Evolutionary conservation across 768 basidiomycete species (phyloP).

Genomic region (Xerocomellus amylosporus): DNA sequence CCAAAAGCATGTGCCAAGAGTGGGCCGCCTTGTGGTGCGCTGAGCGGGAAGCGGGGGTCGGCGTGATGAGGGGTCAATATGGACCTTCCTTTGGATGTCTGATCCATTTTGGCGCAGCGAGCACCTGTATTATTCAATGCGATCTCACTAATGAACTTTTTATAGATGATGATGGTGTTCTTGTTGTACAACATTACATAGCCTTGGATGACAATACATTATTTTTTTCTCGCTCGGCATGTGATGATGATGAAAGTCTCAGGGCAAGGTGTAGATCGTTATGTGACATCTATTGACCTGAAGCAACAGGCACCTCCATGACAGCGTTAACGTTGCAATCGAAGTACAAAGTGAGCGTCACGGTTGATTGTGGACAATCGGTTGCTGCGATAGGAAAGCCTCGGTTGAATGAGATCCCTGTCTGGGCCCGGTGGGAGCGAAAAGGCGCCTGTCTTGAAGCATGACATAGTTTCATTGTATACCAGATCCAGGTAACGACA

Average conservation of each 20-base stretch:
- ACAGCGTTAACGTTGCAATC: constrained; percentile 3
- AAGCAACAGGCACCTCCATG: neutral
- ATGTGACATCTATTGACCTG: neutral
- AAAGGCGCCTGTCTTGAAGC: neutral
- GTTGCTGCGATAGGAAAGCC: neutral
- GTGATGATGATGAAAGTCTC: neutral
- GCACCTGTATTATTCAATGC: neutral
- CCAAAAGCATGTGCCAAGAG: constrained; percentile 59
- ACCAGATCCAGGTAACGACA: constrained; percentile 3
- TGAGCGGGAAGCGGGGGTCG: constrained; percentile 73
- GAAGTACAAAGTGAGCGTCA: constrained; percentile 5
- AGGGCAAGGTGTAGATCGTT: no score
- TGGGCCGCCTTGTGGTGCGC: constrained; percentile 71
- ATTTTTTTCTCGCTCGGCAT: neutral
- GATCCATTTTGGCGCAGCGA: constrained; percentile 42
- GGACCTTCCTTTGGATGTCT: constrained; percentile 92
- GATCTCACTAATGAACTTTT: constrained; percentile 2
- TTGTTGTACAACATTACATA: neutral
- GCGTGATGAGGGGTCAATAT: constrained; percentile 61
- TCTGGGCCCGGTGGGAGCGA: constrained; percentile 8
- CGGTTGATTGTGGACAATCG: neutral
- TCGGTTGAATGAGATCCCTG: constrained; percentile 5
- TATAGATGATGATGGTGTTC: constrained; percentile 1
- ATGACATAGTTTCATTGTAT: neutral
- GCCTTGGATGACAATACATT: neutral